Conservation (phyloP, 345 rosid genomes). For the Adansonia digitata region DNA sequence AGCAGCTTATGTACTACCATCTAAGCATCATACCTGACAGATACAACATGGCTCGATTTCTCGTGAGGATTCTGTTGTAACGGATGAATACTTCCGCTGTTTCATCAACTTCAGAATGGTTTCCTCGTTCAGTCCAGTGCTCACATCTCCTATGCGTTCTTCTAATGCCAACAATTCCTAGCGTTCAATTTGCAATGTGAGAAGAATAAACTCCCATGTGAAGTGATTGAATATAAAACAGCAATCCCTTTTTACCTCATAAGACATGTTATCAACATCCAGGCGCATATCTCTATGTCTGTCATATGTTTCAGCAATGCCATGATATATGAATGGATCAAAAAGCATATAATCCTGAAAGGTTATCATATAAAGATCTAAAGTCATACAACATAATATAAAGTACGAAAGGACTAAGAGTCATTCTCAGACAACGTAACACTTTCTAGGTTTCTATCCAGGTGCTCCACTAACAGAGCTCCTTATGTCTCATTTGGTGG, state of each 20-base stretch:
- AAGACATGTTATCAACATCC: conserved; percentile 96
- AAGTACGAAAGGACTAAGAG: neutral
- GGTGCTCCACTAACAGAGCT: neutral
- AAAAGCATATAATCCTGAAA: conserved; percentile 77
- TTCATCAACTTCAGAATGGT: conserved; percentile 48
- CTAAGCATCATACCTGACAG: conserved; percentile 59
- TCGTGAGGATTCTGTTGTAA: conserved; percentile 20
- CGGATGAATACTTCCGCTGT: conserved; percentile 34
- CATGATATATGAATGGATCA: conserved; percentile 63
- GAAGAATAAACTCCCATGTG: neutral
- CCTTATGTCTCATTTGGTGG: neutral
- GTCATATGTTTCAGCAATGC: conserved; percentile 74
- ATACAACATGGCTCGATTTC: conserved; percentile 83
- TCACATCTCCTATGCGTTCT: conserved; percentile 88
- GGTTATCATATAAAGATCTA: conserved; percentile 10
- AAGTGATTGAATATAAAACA: neutral
- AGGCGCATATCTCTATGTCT: conserved; percentile 92
- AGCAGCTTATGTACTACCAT: neutral
- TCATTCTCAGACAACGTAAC: neutral
- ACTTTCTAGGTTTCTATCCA: neutral
- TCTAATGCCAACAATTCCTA: conserved; percentile 86
- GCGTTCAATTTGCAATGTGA: conserved; percentile 14
- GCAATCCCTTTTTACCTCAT: conserved; percentile 53
- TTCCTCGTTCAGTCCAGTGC: conserved; percentile 81
- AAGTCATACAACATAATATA: neutral